These are phyloP conservation scores for Lactarius sp. DNA, from an alignment of 768 basidiomycete species.

Conservation along the genomic window DNA sequence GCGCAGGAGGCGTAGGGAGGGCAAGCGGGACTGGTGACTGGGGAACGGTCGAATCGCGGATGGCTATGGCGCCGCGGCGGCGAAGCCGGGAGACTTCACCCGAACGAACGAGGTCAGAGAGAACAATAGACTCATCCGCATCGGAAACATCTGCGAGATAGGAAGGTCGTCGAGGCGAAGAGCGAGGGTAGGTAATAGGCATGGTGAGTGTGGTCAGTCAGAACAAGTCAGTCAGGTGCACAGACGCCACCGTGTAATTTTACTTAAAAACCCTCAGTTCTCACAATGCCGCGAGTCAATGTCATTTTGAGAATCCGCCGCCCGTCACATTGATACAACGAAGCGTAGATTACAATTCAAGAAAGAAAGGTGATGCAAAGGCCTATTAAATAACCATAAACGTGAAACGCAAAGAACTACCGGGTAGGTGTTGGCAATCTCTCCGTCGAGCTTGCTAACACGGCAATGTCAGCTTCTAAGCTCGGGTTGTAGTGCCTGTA, in stretches of 20 bases:
- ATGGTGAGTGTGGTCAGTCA: constrained; percentile 15
- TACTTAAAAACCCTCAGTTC: neutral
- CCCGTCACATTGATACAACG: too few relatives aligned
- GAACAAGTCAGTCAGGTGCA: neutral
- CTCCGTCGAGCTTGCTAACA: constrained; percentile 17
- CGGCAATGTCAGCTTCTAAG: constrained; percentile 20
- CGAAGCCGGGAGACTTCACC: constrained; percentile 70
- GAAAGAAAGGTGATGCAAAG: neutral
- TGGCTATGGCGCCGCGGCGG: constrained; percentile 66
- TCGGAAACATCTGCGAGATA: constrained; percentile 34
- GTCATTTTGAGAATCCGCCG: too few relatives aligned
- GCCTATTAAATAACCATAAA: constrained; percentile 2
- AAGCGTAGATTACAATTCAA: neutral
- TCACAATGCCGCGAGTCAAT: neutral
- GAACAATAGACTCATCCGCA: constrained; percentile 62
- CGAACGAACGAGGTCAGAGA: constrained; percentile 68
- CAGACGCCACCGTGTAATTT: too few relatives aligned
- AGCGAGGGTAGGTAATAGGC: constrained; percentile 24
- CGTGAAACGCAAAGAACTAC: neutral
- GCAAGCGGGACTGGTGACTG: constrained; percentile 11
- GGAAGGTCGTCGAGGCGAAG: constrained; percentile 1
- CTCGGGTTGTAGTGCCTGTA: constrained; percentile 22
- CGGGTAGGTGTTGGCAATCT: neutral
- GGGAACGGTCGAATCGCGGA: constrained; percentile 33
- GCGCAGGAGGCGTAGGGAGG: constrained; percentile 3